Evolutionary conservation across 2,329 filamentous ascomycete species (phyloP), one percentile per base, ranked within the genome.

Genomic region (Passalora sequoiae): DNA sequence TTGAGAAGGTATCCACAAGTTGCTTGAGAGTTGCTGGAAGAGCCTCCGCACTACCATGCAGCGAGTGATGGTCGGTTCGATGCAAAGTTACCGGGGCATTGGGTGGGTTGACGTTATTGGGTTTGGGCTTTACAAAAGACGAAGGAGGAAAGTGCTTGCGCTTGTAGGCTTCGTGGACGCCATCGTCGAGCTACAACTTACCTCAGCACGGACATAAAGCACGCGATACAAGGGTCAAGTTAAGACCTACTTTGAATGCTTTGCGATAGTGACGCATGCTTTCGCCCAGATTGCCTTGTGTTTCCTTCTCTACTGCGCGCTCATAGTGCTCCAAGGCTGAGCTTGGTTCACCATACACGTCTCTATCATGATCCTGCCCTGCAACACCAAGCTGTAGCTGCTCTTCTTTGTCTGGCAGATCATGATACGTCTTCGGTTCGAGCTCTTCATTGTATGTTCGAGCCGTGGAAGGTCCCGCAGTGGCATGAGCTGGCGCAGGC

Each of bases 241-340:
- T 30, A 24, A 15, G 38, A 59, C 74, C 46, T 67, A 91, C 87
- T 63, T 84, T 81, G 64, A 94, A 97, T 1, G 92, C 92, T 64
- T 84, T 89, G 35, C 92, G 80, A 65, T 98, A 98, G 38, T 94
- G 76, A 53, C 78, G 80, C 43, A 98, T 65, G 61, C 91, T 97
- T 51, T 97, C 91, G 4, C 89, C 89, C 38, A 97, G 73, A 50
- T 80, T 92, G 1, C 92, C 92, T 57, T 85, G 79, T 0, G 76
- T 78, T 67, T 98, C 92, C 65, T 83, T 89, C 66, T 94, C 85
- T 43, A 95, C 89, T 3, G 91, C 92, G 61, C 79, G 80, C 63
- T 97, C 92, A 59, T 92, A 97, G 64, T 95, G 86, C 57, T 97
- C 92, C 12, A 98, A 68, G 1, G 92, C 92, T 8, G 89, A 86